phyloP scores from a whole-genome alignment of 2,329 filamentous ascomycete species.

The Cordyceps pruinosa region DNA sequence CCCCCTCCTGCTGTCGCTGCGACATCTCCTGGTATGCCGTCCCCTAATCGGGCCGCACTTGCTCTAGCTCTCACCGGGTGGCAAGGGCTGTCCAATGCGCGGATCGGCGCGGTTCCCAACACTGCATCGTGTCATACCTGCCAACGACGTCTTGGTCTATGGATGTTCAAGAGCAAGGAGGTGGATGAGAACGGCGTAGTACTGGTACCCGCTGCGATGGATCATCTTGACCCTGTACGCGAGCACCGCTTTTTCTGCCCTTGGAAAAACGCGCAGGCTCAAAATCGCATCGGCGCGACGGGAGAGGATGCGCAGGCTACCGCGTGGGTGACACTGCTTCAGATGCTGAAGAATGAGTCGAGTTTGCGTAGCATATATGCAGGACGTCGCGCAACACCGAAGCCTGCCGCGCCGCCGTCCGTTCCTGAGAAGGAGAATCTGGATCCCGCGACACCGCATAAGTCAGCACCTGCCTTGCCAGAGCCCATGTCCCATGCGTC shows the following conservation, averaged over 20 bases:
- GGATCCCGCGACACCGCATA: conserved; percentile 19
- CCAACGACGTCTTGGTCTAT: conserved; percentile 80
- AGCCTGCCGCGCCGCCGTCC: background rate
- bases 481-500: conserved; percentile 2
- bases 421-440: conserved; percentile 15
- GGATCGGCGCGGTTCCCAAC: conserved; percentile 57
- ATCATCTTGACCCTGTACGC: conserved; percentile 58
- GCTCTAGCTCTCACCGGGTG: conserved; percentile 67
- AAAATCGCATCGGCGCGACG: conserved; percentile 38
- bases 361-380: conserved; percentile 39
- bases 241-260: conserved; percentile 82
- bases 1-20: conserved; percentile 28
- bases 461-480: background rate
- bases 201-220: conserved; percentile 54
- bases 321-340: conserved; percentile 49
- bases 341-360: conserved; percentile 52
- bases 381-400: conserved; percentile 23
- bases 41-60: conserved; percentile 56
- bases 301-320: conserved; percentile 33
- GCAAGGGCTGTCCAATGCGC: conserved; percentile 55
- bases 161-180: conserved; percentile 82
- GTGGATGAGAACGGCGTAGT: conserved; percentile 48
- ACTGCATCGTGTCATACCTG: conserved; percentile 79
- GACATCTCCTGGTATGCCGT: conserved; percentile 17
- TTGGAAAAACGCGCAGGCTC: conserved; percentile 61